Conservation (phyloP, 2,329 filamentous ascomycete species). For the Xylogone sp. region DNA sequence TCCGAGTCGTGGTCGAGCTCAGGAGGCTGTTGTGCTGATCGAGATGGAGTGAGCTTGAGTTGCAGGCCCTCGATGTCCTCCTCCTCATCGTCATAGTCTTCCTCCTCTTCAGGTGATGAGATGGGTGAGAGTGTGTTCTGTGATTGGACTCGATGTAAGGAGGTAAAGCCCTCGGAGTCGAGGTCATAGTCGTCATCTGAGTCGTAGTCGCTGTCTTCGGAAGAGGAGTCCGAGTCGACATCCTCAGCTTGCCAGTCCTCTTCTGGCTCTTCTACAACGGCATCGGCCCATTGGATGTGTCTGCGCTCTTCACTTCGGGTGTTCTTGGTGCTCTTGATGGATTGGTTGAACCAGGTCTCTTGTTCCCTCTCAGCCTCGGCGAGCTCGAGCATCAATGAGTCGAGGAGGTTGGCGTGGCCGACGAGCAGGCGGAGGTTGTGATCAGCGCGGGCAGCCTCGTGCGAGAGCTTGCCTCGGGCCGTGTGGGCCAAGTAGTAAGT, state of each 20-base stretch:
- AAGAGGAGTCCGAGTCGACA: slow-evolving; percentile 43
- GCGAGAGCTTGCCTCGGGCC: slow-evolving; percentile 91
- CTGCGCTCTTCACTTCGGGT: slow-evolving; percentile 51
- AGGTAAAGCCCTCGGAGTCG: slow-evolving; percentile 47
- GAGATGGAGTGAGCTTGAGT: slow-evolving; percentile 66
- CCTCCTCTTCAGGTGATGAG: slow-evolving; percentile 29
- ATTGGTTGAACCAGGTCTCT: slow-evolving; percentile 97
- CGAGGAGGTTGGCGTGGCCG: slow-evolving; percentile 96
- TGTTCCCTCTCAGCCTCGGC: slow-evolving; percentile 93
- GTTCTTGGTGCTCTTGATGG: slow-evolving; percentile 65
- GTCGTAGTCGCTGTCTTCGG: slow-evolving; percentile 49
- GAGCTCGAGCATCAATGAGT: slow-evolving; percentile 87
- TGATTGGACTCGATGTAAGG: slow-evolving; percentile 44
- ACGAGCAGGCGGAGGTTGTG: slow-evolving; percentile 95
- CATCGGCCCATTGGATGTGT: slow-evolving; percentile 86
- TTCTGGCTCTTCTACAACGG: slow-evolving; percentile 67
- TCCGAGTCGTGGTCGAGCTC: slow-evolving; percentile 66
- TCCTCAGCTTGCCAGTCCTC: slow-evolving; percentile 69
- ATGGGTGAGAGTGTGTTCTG: slow-evolving; percentile 26
- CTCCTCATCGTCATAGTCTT: slow-evolving; percentile 45
- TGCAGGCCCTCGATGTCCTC: slow-evolving; percentile 63
- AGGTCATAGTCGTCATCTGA: slow-evolving; percentile 54
- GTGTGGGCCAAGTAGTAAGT: slow-evolving; percentile 98
- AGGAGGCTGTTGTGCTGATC: slow-evolving; percentile 56
- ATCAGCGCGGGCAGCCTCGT: slow-evolving; percentile 83